These are phyloP conservation scores for Leccinum variabile DNA, from an alignment of 1,284 basidiomycete genomes.

Conservation along the genomic window DNA sequence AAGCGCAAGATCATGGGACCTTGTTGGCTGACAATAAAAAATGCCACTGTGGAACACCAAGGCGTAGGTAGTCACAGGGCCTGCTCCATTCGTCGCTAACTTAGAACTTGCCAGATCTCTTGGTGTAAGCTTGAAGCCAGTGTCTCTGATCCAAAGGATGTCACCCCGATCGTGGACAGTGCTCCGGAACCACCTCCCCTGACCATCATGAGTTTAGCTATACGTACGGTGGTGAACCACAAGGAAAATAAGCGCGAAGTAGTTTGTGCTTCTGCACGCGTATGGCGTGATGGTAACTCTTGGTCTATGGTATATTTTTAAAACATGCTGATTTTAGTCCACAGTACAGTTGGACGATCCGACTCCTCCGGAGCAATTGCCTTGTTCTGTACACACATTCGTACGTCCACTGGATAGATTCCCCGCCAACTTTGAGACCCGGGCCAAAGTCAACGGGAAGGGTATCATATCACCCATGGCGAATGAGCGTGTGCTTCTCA, in stretches of 20 bases:
- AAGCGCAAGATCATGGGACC: slow-evolving; percentile 99
- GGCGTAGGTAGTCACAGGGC: slow-evolving; percentile 53
- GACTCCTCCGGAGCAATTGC: slow-evolving; percentile 83
- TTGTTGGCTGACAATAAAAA: slow-evolving; percentile 91
- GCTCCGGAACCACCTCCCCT: slow-evolving; percentile 88
- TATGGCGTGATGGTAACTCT: slow-evolving; percentile 84
- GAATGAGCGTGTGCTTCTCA: slow-evolving; percentile 87
- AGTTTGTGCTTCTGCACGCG: slow-evolving; percentile 81
- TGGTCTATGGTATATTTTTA: neutral
- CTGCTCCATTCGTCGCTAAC: slow-evolving; percentile 2
- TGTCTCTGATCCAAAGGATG: slow-evolving; percentile 83
- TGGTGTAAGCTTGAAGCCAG: slow-evolving; percentile 97
- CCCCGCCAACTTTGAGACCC: slow-evolving; percentile 81
- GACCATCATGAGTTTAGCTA: slow-evolving; percentile 86
- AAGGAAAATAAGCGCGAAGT: slow-evolving; percentile 93
- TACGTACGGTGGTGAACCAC: slow-evolving; percentile 94
- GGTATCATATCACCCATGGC: slow-evolving; percentile 76
- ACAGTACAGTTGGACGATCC: slow-evolving; percentile 86
- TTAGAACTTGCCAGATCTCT: slow-evolving; percentile 57
- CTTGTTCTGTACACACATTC: slow-evolving; percentile 83
- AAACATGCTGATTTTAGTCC: slow-evolving; percentile 2
- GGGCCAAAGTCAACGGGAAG: slow-evolving; percentile 61
- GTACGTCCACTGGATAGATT: slow-evolving; percentile 93
- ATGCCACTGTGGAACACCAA: slow-evolving; percentile 70
- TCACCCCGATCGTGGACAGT: slow-evolving; percentile 79